phyloP scores from a whole-genome alignment of 2,329 filamentous ascomycete species.

The Neonectria hederae region DNA sequence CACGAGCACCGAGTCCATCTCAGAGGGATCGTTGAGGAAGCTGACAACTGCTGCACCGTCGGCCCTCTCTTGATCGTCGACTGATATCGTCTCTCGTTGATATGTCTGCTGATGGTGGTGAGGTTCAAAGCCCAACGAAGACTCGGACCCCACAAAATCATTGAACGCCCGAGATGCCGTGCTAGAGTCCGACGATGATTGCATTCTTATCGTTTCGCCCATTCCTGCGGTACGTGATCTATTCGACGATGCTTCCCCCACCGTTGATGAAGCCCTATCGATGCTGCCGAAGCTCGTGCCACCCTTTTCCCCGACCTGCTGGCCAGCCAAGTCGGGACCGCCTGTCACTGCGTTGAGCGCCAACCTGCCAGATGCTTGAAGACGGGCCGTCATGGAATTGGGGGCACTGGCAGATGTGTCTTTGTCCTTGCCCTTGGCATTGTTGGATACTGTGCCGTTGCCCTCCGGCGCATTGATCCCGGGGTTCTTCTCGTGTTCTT shows the following conservation, averaged over 20 bases:
- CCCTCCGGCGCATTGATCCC: conserved; percentile 2
- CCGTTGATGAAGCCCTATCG: conserved; percentile 24
- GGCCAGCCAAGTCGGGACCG: conserved; percentile 28
- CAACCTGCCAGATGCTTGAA: conserved; percentile 42
- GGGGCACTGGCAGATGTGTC: conserved; percentile 27
- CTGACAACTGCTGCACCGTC: conserved; percentile 53
- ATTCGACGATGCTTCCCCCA: conserved; percentile 36
- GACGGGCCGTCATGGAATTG: conserved; percentile 33
- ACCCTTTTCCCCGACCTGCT: conserved; percentile 34
- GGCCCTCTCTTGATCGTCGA: conserved; percentile 38
- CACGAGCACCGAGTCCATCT: conserved; percentile 30
- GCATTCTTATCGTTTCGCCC: conserved; percentile 30
- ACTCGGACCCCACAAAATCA: conserved; percentile 35
- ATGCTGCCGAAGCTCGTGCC: conserved; percentile 25
- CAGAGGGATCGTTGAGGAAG: conserved; percentile 46
- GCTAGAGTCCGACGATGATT: conserved; percentile 36
- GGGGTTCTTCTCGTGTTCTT: conserved; percentile 27
- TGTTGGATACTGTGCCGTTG: conserved; percentile 4
- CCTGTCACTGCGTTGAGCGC: conserved; percentile 39
- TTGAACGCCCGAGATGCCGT: conserved; percentile 45
- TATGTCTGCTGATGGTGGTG: not conserved
- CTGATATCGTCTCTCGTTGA: not conserved
- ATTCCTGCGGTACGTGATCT: conserved; percentile 26
- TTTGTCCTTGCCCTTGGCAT: conserved; percentile 33
- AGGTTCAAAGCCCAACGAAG: conserved; percentile 22